These are phyloP conservation scores for Boletus pseudopeckii DNA, from an alignment of 768 basidiomycete genomes.

Conservation along the genomic window DNA sequence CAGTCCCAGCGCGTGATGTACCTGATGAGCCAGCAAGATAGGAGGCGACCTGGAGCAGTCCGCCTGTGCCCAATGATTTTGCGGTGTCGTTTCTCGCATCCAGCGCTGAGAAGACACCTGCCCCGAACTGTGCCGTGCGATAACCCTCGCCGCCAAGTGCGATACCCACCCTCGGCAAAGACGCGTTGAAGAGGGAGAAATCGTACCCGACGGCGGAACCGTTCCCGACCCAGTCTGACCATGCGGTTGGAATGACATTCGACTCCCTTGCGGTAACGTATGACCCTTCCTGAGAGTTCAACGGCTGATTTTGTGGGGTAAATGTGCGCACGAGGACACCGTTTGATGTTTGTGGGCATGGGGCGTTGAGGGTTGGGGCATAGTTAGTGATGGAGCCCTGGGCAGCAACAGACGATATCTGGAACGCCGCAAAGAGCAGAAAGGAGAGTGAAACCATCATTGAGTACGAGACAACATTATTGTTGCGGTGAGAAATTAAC, in stretches of 20 bases:
- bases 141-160: constrained; percentile 72
- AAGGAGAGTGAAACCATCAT: constrained; percentile 1
- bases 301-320: constrained; percentile 46
- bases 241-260: constrained; percentile 43
- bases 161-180: constrained; percentile 54
- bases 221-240: constrained; percentile 59
- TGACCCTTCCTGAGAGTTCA: constrained; percentile 46
- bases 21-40: constrained; percentile 69
- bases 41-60: constrained; percentile 65
- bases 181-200: constrained; percentile 37
- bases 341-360: constrained; percentile 48
- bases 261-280: constrained; percentile 46
- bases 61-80: constrained; percentile 58
- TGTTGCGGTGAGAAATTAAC: not conserved
- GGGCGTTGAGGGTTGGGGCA: constrained; percentile 45
- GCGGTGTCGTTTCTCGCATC: constrained; percentile 61
- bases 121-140: constrained; percentile 64
- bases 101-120: constrained; percentile 53
- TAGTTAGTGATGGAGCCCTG: constrained; percentile 42
- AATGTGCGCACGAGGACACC: constrained; percentile 47
- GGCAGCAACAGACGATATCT: not conserved
- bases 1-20: constrained; percentile 22
- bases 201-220: constrained; percentile 52
- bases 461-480: constrained; percentile 4
- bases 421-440: not conserved